Percentiles rank a stretch among this genome's conserved stretches.
Conservation (phyloP, 176 grass and related monocot species). For the Aegilops bicornis region DNA sequence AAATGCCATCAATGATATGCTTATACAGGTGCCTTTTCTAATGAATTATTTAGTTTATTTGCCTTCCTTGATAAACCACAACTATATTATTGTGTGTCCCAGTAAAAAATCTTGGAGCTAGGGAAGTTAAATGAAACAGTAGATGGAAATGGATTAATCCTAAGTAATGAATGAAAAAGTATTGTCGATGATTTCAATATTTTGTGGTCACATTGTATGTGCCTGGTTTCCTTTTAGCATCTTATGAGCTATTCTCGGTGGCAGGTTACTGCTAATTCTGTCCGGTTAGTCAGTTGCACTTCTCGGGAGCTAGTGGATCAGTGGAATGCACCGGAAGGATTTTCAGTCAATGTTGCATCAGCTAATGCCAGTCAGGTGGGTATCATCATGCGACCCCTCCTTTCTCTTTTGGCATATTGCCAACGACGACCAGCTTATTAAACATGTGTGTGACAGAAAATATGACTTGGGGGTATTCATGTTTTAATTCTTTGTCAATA, state of each 20-base stretch:
- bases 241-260: slow-evolving; percentile 27
- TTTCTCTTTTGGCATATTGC: slow-evolving; percentile 13
- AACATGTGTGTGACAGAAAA: neutral
- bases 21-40: slow-evolving; percentile 65
- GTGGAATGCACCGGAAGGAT: slow-evolving; percentile 84
- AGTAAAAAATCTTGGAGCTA: neutral
- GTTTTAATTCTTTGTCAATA: neutral
- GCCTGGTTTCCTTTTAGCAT: neutral
- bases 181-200: neutral
- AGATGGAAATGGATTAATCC: neutral
- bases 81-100: neutral
- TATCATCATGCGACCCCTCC: neutral
- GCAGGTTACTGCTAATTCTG: slow-evolving; percentile 85
- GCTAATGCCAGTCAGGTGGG: slow-evolving; percentile 87
- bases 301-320: slow-evolving; percentile 86
- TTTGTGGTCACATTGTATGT: neutral
- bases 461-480: neutral
- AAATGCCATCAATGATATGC: slow-evolving; percentile 83
- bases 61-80: neutral
- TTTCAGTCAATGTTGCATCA: slow-evolving; percentile 93
- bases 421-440: neutral
- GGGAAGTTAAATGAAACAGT: neutral
- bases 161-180: neutral
- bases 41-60: neutral
- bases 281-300: slow-evolving; percentile 77